Evolutionary conservation across 306 rosid genomes (phyloP).

Genomic region (Quercus aquifolioides): DNA sequence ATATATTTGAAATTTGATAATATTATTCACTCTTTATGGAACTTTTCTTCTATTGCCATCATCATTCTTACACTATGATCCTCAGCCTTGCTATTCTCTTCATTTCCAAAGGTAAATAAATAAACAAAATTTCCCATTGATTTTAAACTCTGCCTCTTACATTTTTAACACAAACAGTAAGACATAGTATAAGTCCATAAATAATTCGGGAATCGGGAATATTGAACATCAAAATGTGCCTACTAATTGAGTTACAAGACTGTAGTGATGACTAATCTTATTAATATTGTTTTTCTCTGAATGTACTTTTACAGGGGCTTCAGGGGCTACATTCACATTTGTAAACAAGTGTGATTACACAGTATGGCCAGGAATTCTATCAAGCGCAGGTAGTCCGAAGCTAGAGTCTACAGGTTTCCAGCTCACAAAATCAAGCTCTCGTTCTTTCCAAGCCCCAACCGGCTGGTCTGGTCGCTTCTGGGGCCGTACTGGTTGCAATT

Average conservation of each 20-base stretch:
- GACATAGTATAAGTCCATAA: no score
- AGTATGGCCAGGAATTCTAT: slow-evolving; percentile 88
- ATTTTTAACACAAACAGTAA: no score
- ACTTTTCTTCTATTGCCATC: slow-evolving; percentile 8
- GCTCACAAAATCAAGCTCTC: slow-evolving; percentile 45
- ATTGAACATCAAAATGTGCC: no score
- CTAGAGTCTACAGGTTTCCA: slow-evolving; percentile 78
- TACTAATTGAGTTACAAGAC: no score
- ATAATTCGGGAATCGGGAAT: no score
- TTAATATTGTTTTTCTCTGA: neutral
- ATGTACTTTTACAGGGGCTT: slow-evolving; percentile 36
- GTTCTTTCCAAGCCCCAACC: slow-evolving; percentile 61
- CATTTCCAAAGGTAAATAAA: slow-evolving; percentile 38
- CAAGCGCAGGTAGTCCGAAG: slow-evolving; percentile 60
- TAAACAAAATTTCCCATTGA: neutral
- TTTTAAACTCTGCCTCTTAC: neutral
- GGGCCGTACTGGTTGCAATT: slow-evolving; percentile 72
- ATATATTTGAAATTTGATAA: no score
- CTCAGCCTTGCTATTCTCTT: slow-evolving; percentile 27
- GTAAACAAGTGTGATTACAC: slow-evolving; percentile 74
- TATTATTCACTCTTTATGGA: slow-evolving; percentile 21
- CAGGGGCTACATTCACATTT: slow-evolving; percentile 73
- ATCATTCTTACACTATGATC: slow-evolving; percentile 8
- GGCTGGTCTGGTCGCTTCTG: slow-evolving; percentile 98
- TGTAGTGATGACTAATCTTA: neutral